Evolutionary conservation across 805 yeast genomes (phyloP).

Genomic region (Alloascoidea africana): DNA sequence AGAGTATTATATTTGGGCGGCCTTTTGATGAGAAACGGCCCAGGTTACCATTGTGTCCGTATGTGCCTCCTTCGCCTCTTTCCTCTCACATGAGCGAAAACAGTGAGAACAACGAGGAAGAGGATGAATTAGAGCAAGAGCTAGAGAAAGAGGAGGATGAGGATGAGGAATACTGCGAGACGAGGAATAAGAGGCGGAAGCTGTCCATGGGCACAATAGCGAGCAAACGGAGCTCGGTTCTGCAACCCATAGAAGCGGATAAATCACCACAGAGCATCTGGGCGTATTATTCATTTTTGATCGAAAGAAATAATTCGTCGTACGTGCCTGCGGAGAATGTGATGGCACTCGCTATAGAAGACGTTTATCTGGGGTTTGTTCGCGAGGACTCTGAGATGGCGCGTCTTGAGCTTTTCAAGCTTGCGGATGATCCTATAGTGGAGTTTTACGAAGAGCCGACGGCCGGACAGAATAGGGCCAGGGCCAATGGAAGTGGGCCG

Average conservation of each 20-base stretch:
- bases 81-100: constrained; percentile 1
- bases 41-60: neutral
- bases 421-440: neutral
- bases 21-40: constrained; percentile 5
- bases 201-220: too few relatives aligned
- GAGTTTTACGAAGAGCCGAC: neutral
- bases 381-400: neutral
- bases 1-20: constrained; percentile 10
- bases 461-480: neutral
- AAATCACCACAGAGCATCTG: constrained; percentile 3
- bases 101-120: neutral
- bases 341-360: constrained; percentile 2
- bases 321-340: constrained; percentile 9
- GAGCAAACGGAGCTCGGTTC: too few relatives aligned
- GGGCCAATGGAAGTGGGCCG: neutral
- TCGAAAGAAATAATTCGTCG: constrained; percentile 4
- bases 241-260: too few relatives aligned
- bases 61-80: neutral
- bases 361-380: constrained; percentile 6
- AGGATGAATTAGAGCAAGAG: too few relatives aligned
- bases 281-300: constrained; percentile 6
- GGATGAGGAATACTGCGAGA: neutral
- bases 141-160: too few relatives aligned
- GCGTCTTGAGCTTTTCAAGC: neutral
- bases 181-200: neutral